A percentile compares a stretch with the other conserved stretches of the same genome.
phyloP scores from a whole-genome alignment of 2,329 filamentous ascomycete genomes.

The Escovopsis weberi region DNA sequence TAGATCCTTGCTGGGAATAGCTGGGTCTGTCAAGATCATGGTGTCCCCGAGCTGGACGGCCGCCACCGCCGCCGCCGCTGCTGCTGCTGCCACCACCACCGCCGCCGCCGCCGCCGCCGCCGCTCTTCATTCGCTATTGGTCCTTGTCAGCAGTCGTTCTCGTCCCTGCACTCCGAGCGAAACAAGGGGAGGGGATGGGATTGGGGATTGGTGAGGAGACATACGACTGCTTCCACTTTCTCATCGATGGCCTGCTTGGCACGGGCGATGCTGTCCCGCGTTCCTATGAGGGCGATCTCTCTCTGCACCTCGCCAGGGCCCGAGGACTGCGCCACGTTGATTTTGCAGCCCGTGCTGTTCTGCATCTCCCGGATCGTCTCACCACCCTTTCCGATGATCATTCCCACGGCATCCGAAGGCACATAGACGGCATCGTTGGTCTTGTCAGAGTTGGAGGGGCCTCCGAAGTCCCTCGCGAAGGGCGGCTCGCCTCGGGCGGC shows the following conservation, averaged over 20 bases:
- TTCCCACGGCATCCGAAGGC: conserved; percentile 81
- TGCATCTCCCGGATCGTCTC: conserved; percentile 95
- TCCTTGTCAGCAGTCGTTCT: conserved; percentile 15
- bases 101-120: conserved; percentile 31
- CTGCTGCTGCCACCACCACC: conserved; percentile 26
- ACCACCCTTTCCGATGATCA: conserved; percentile 92
- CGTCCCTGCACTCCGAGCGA: not conserved
- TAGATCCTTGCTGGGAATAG: conserved; percentile 34
- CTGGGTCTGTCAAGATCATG: conserved; percentile 41
- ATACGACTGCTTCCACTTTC: conserved; percentile 79
- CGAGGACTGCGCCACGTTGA: conserved; percentile 76
- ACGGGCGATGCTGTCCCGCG: conserved; percentile 58
- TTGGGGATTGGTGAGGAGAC: conserved; percentile 17
- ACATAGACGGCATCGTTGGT: conserved; percentile 73
- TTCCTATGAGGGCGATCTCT: conserved; percentile 75
- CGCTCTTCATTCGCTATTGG: conserved; percentile 38
- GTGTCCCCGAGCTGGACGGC: conserved; percentile 26
- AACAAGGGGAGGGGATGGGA: not conserved
- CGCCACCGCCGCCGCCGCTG: conserved; percentile 22
- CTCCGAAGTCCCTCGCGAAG: conserved; percentile 19
- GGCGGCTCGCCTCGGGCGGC: conserved; percentile 18
- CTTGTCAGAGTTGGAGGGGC: conserved; percentile 36
- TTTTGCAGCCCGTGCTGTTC: conserved; percentile 75
- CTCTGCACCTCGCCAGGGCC: conserved; percentile 66
- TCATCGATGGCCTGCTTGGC: conserved; percentile 81